Evolutionary conservation across 2,329 filamentous ascomycete genomes (phyloP).

Genomic region (Trichoderma brevicompactum): DNA sequence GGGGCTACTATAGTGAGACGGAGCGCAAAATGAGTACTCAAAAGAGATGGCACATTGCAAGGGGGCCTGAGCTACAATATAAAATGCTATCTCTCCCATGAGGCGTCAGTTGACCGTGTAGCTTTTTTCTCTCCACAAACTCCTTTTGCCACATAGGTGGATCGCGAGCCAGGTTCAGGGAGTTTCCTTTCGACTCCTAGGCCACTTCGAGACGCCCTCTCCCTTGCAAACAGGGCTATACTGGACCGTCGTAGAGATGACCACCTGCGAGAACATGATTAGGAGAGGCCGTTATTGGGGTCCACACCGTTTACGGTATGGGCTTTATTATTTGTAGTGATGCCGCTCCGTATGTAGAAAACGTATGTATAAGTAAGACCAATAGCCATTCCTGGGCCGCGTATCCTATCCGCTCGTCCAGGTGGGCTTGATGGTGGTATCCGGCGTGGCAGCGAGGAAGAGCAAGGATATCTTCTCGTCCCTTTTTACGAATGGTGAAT

Average conservation of each 20-base stretch:
- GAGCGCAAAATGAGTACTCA: not conserved
- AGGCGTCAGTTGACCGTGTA: too few relatives aligned
- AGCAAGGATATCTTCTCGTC: conserved; percentile 4
- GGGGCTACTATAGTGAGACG: not conserved
- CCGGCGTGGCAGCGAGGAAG: conserved; percentile 12
- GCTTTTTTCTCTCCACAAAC: not conserved
- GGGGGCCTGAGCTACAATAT: not conserved
- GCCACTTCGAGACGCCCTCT: not conserved
- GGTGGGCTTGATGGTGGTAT: not conserved
- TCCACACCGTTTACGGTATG: not conserved
- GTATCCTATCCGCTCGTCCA: not conserved
- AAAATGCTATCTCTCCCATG: not conserved
- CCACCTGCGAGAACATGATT: not conserved
- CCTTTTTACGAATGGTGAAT: conserved; percentile 6
- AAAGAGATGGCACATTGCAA: not conserved
- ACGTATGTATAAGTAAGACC: not conserved
- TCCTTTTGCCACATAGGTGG: not conserved
- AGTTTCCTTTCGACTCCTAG: not conserved
- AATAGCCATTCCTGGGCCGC: not conserved
- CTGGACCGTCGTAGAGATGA: not conserved
- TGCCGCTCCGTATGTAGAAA: not conserved
- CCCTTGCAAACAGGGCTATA: not conserved
- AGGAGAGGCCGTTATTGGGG: not conserved
- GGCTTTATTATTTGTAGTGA: not conserved
- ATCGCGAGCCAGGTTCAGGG: not conserved